Evolutionary conservation across 441 rosid genomes (phyloP).

Genomic region (Brassica hybrid): DNA sequence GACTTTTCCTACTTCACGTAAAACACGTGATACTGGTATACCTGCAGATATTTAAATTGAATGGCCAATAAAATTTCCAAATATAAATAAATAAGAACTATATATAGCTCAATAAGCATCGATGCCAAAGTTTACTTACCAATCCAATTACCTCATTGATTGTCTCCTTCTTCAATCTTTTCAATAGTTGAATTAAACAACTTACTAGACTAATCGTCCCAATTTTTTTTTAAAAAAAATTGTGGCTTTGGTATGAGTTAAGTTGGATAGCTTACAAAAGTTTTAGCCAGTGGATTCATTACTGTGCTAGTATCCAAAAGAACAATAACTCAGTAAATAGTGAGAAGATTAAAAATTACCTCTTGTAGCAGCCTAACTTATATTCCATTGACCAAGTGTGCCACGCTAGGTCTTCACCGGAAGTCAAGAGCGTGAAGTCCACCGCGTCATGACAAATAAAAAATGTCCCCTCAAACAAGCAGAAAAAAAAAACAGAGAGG

Average conservation of each 20-base stretch:
- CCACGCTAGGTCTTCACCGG: too few species aligned
- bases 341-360: not conserved
- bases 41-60: conserved; percentile 17
- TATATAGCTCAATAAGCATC: not conserved
- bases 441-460: conserved; percentile 24
- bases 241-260: not conserved
- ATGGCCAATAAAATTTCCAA: conserved; percentile 5
- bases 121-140: conserved; percentile 32
- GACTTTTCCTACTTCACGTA: conserved; percentile 33
- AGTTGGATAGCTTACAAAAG: not conserved
- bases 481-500: conserved; percentile 44
- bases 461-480: conserved; percentile 23
- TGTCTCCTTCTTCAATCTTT: conserved; percentile 16
- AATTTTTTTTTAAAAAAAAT: not conserved
- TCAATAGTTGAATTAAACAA: conserved; percentile 2
- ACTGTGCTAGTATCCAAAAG: not conserved
- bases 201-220: not conserved
- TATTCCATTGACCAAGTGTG: conserved; percentile 39
- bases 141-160: conserved; percentile 37
- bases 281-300: not conserved
- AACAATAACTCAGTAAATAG: not conserved
- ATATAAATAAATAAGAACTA: not conserved
- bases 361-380: not conserved
- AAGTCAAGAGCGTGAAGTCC: conserved; percentile 29
- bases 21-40: conserved; percentile 34